Evolutionary conservation across 805 yeast genomes (phyloP).

Genomic region (Myxozyma sirexii): DNA sequence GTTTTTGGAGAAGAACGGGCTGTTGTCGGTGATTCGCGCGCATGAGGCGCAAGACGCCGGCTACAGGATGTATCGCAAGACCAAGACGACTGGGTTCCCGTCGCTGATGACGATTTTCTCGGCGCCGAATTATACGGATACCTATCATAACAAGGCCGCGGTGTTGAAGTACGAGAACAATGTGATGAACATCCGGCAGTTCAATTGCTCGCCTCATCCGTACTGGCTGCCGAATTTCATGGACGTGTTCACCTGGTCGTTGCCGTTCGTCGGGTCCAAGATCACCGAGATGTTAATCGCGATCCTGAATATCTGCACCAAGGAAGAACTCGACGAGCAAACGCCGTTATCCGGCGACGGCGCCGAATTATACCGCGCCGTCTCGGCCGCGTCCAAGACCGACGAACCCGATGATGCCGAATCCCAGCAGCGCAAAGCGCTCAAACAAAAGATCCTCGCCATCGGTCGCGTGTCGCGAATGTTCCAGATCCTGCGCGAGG

Average conservation of each 20-base stretch:
- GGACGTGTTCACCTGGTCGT: constrained; percentile 97
- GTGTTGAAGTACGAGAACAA: constrained; percentile 87
- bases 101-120: constrained; percentile 87
- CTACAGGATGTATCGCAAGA: constrained; percentile 87
- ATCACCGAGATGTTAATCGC: constrained; percentile 88
- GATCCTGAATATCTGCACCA: constrained; percentile 89
- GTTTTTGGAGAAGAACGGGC: constrained; percentile 74
- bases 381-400: not conserved
- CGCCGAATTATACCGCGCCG: not conserved
- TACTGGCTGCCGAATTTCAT: constrained; percentile 95
- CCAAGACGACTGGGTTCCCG: constrained; percentile 84
- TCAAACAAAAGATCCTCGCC: constrained; percentile 87
- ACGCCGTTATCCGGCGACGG: constrained; percentile 24
- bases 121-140: constrained; percentile 93
- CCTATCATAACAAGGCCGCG: constrained; percentile 93
- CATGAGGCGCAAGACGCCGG: constrained; percentile 99
- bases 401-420: constrained; percentile 9
- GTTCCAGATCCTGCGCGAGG: constrained; percentile 86
- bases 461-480: constrained; percentile 94
- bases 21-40: constrained; percentile 86
- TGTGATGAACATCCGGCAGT: constrained; percentile 93
- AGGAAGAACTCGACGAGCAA: constrained; percentile 80
- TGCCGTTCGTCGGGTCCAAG: constrained; percentile 96
- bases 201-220: constrained; percentile 91
- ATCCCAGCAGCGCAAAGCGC: constrained; percentile 51